These are phyloP conservation scores for Scolecobasidium constrictum DNA, from an alignment of 2,329 filamentous ascomycete genomes.

Conservation along the genomic window DNA sequence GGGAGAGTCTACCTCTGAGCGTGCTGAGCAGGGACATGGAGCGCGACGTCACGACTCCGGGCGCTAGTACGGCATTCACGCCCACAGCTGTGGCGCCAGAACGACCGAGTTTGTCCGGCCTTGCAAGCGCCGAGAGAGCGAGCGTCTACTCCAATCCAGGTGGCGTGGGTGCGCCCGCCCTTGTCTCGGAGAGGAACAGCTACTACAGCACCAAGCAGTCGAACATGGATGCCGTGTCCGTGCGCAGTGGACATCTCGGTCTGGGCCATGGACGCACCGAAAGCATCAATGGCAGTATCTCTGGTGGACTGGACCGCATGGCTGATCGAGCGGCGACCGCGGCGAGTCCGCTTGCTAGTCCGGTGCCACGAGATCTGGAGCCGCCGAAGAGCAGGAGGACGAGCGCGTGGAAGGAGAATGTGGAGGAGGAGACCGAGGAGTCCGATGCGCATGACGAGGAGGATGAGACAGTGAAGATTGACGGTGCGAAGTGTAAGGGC, in stretches of 20 bases:
- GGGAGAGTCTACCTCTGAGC: conserved; percentile 68
- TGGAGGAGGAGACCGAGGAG: conserved; percentile 13
- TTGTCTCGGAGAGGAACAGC: conserved; percentile 69
- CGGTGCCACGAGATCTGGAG: not conserved
- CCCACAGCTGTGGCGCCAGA: not conserved
- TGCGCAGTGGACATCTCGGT: conserved; percentile 57
- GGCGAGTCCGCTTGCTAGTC: conserved; percentile 12
- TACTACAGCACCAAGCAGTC: conserved; percentile 55
- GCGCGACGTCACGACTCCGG: conserved; percentile 25
- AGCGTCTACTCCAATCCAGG: conserved; percentile 74
- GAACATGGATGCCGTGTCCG: conserved; percentile 57
- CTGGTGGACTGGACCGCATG: conserved; percentile 7
- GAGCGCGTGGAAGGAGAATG: conserved; percentile 15
- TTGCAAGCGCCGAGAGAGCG: conserved; percentile 54
- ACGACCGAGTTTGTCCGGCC: conserved; percentile 28
- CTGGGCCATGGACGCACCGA: conserved; percentile 70
- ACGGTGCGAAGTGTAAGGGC: not conserved
- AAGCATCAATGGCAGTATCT: conserved; percentile 67
- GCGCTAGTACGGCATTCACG: conserved; percentile 17
- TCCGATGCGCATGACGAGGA: not conserved
- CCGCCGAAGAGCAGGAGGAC: conserved; percentile 12
- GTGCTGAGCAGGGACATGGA: conserved; percentile 65
- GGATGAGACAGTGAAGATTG: not conserved
- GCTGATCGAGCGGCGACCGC: conserved; percentile 2
- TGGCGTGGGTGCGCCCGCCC: conserved; percentile 44